Base-by-base conservation (phyloP, 768 basidiomycete genomes). In the Lactarius akahatsu region DNA sequence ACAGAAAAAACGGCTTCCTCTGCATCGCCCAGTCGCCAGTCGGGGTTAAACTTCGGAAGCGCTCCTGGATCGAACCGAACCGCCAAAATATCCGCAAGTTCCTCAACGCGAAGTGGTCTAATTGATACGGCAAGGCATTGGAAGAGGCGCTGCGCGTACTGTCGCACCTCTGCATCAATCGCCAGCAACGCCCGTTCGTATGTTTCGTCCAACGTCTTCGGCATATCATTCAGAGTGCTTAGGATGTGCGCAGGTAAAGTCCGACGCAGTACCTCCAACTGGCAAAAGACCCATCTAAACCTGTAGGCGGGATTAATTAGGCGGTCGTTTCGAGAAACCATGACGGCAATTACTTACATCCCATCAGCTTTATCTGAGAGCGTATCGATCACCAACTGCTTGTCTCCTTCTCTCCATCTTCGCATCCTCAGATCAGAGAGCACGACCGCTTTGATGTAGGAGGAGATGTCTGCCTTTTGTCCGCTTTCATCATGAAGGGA, bases 21-120 rank as follows among this genome's bases (percentile, higher is more conserved):
- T 2, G 65, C 41, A 11, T 62, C 38, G n/a, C 62, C 65, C 3
- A 56, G n/a, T 3, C 65, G 65, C 60, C 60, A 66, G n/a, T 52
- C 56, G 3, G n/a, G 23, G 7, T 26, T 15, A 1, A 66, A 50
- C 18, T 5, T 41, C 9, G 65, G 65, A 10, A 36, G 23, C 3
- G 10, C 5, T 11, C 30, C 57, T 15, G 6, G 2, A 0, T 61
- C 64, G 9, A 61, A 61, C 10, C 59, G 52, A 1, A 65, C 40
- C 15, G 54, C 54, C 26, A 65, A 34, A 47, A 65, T 34, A 2
- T 65, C 64, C 1, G 54, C 52, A 3, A 65, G 64, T 18, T 65
- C 59, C 2, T 56, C 38, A 7, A 60, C 54, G 18, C 18, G 52
- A 47, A 65, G 30, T 3, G 64, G 64, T 7, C 59, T 41, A 4